Evolutionary conservation across 768 basidiomycete genomes (phyloP).

Genomic region (Mycena pura): DNA sequence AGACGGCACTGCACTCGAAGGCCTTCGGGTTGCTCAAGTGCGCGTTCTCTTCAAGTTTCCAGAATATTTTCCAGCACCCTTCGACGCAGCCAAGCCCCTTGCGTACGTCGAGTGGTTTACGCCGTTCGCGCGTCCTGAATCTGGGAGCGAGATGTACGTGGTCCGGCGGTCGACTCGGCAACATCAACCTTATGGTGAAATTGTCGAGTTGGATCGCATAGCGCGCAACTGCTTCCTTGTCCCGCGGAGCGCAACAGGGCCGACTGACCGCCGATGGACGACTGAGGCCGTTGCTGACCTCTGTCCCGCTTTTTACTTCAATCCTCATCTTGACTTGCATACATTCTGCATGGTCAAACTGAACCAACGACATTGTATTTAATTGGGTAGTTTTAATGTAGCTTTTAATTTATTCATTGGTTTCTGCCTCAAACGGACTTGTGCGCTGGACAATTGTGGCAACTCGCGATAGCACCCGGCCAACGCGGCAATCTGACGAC

Average conservation of each 20-base stretch:
- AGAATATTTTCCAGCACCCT: neutral
- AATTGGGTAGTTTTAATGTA: neutral
- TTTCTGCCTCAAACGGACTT: neutral
- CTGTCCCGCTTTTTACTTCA: constrained; percentile 8
- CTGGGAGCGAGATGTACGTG: constrained; percentile 20
- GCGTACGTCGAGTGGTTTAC: constrained; percentile 32
- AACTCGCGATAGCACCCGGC: neutral
- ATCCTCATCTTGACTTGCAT: constrained; percentile 5
- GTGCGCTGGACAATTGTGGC: neutral
- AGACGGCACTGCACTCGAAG: constrained; percentile 12
- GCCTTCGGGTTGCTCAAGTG: constrained; percentile 24
- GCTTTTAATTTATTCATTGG: neutral
- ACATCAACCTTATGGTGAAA: constrained; percentile 20
- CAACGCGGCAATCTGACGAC: neutral
- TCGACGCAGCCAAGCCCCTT: constrained; percentile 4
- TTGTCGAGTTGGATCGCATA: neutral
- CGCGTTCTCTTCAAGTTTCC: constrained; percentile 25
- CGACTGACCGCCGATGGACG: neutral
- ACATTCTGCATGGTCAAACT: neutral
- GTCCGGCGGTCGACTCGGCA: constrained; percentile 25
- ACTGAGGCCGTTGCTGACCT: neutral
- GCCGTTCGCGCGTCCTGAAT: constrained; percentile 12
- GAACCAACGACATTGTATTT: neutral
- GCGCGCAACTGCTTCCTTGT: neutral
- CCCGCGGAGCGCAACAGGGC: neutral